A percentile compares a stretch with the other conserved stretches of the same genome.
Evolutionary conservation across 768 basidiomycete species (phyloP).

Genomic region (Termitomyces sp.): DNA sequence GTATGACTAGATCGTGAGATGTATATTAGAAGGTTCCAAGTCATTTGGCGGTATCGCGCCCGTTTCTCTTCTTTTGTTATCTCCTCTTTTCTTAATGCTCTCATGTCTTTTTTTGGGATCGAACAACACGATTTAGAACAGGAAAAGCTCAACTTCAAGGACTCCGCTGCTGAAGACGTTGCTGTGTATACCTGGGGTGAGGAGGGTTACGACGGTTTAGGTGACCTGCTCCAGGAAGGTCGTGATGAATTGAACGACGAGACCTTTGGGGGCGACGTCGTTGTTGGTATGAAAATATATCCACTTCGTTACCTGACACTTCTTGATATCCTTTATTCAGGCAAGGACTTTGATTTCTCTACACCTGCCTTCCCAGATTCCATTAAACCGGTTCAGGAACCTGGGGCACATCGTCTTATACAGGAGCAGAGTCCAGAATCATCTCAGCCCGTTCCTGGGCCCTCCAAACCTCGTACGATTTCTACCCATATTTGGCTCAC

Average conservation of each 20-base stretch:
- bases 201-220: constrained; percentile 85
- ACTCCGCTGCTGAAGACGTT: constrained; percentile 59
- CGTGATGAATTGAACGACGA: constrained; percentile 95
- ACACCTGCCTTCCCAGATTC: constrained; percentile 30
- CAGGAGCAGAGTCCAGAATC: constrained; percentile 15
- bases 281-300: constrained; percentile 57
- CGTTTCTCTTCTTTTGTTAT: background rate
- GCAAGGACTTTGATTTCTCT: constrained; percentile 90
- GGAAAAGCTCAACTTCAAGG: constrained; percentile 52
- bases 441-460: constrained; percentile 14
- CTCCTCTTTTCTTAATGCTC: constrained; percentile 24
- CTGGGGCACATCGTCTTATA: constrained; percentile 6
- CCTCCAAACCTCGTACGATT: constrained; percentile 21
- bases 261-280: constrained; percentile 77
- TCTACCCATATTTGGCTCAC: constrained; percentile 3
- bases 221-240: constrained; percentile 81
- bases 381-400: constrained; percentile 12
- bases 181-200: constrained; percentile 93
- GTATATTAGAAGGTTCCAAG: constrained; percentile 6
- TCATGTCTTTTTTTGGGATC: constrained; percentile 85
- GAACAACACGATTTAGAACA: constrained; percentile 57
- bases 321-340: constrained; percentile 30
- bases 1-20: constrained; percentile 9
- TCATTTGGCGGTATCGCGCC: background rate
- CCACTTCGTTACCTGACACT: background rate